Conservation (phyloP, 139 green algal species). For the Diplosphaera chodatii region DNA sequence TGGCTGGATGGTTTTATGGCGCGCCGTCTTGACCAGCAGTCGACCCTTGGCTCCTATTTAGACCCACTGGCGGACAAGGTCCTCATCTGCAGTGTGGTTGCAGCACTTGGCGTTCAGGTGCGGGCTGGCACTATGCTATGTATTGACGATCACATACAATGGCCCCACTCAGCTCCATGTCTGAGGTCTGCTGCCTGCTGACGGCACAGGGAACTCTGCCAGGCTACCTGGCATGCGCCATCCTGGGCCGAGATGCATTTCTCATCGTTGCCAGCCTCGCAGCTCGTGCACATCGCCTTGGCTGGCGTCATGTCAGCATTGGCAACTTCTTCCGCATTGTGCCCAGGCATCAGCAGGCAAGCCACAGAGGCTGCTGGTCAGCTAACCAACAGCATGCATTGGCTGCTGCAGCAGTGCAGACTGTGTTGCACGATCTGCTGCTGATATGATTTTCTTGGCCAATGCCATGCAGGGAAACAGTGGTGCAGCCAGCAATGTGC, state of each 20-base stretch:
- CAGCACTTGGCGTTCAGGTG: slow-evolving; percentile 2
- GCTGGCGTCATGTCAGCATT: slow-evolving; percentile 40
- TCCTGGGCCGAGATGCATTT: slow-evolving; percentile 63
- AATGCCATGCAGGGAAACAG: too few relatives aligned
- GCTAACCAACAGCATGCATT: too few relatives aligned
- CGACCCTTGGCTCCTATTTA: slow-evolving; percentile 78
- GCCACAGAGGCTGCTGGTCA: too few relatives aligned
- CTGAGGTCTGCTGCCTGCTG: too few relatives aligned
- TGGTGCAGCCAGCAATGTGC: neutral
- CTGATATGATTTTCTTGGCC: too few relatives aligned
- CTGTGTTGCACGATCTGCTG: too few relatives aligned
- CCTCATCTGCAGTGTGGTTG: slow-evolving; percentile 35
- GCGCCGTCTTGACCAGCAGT: slow-evolving; percentile 36
- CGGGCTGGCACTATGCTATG: too few relatives aligned
- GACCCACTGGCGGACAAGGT: slow-evolving; percentile 86
- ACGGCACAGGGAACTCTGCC: slow-evolving; percentile 58
- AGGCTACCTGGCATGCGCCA: slow-evolving; percentile 43
- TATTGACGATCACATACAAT: too few relatives aligned
- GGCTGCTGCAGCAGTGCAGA: too few relatives aligned
- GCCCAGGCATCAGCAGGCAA: neutral
- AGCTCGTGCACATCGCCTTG: slow-evolving; percentile 35
- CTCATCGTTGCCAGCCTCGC: slow-evolving; percentile 50
- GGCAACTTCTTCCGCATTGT: slow-evolving; percentile 52
- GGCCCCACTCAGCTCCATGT: too few relatives aligned
- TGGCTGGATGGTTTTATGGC: slow-evolving; percentile 80